Conservation (phyloP, 768 basidiomycete genomes). For the Naganishia onofrii region DNA sequence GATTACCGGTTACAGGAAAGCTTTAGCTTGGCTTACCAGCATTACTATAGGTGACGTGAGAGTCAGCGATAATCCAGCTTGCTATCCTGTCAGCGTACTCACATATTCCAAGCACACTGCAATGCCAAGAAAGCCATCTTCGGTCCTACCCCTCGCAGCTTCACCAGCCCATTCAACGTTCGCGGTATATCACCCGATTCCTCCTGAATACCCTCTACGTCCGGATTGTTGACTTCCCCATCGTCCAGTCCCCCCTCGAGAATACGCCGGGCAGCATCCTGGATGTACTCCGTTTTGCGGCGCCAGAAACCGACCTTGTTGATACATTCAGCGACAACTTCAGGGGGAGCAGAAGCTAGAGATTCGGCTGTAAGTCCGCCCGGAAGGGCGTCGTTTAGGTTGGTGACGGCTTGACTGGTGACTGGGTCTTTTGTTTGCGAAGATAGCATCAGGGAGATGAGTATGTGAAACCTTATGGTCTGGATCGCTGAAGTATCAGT, state of each 20-base stretch:
- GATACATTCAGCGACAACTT: conserved; percentile 70
- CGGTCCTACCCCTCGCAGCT: conserved; percentile 85
- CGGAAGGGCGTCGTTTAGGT: conserved; percentile 64
- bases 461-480: conserved; percentile 77
- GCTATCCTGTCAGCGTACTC: conserved; percentile 37
- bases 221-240: conserved; percentile 53
- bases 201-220: conserved; percentile 28
- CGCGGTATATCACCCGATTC: conserved; percentile 73
- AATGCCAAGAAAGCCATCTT: conserved; percentile 91
- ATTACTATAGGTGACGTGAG: not conserved
- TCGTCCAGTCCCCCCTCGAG: conserved; percentile 57
- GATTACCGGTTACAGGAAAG: conserved; percentile 54
- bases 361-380: conserved; percentile 68
- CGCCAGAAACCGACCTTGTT: conserved; percentile 91
- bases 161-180: conserved; percentile 81
- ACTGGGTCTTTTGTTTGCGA: conserved; percentile 94
- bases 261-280: conserved; percentile 67
- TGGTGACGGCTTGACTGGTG: conserved; percentile 72
- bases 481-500: conserved; percentile 45
- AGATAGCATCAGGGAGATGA: conserved; percentile 90
- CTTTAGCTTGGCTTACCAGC: conserved; percentile 1
- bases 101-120: conserved; percentile 81
- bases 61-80: not conserved
- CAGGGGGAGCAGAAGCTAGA: conserved; percentile 64
- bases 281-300: conserved; percentile 71